These are phyloP conservation scores for Stellera chamaejasme DNA, from an alignment of 345 rosid species.

Conservation along the genomic window DNA sequence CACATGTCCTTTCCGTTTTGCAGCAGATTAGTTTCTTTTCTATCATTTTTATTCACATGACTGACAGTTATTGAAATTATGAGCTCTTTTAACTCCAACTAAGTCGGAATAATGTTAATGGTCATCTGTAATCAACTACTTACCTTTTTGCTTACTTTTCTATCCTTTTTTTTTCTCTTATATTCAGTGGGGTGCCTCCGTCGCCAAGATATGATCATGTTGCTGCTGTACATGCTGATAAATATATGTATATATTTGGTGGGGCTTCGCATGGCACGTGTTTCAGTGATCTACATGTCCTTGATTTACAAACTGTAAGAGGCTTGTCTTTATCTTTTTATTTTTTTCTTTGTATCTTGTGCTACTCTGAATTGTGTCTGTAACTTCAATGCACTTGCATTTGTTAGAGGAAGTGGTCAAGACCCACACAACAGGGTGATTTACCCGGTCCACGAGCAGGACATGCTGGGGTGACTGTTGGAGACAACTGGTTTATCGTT, in stretches of 20 bases:
- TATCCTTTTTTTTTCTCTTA: too few species aligned
- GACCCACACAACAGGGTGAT: constrained; percentile 89
- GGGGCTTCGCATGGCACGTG: constrained; percentile 96
- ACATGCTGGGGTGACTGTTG: constrained; percentile 91
- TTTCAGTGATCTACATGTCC: constrained; percentile 92
- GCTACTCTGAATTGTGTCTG: constrained; percentile 6
- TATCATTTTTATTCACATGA: neutral
- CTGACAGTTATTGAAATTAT: too few species aligned
- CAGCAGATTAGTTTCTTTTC: neutral
- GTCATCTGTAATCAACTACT: constrained; percentile 8
- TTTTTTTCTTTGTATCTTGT: constrained; percentile 7
- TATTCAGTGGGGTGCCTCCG: constrained; percentile 83
- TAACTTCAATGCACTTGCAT: constrained; percentile 13
- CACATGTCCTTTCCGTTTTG: neutral
- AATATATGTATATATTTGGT: constrained; percentile 92
- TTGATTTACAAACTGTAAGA: constrained; percentile 94
- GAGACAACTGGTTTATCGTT: constrained; percentile 99
- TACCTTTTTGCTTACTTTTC: too few species aligned
- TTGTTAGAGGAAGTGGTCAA: constrained; percentile 94
- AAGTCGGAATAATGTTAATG: too few species aligned
- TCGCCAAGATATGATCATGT: constrained; percentile 98
- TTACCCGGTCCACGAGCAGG: constrained; percentile 93
- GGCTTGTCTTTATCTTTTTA: constrained; percentile 9
- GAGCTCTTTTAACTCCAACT: too few species aligned
- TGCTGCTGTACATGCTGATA: constrained; percentile 96